A percentile compares a stretch with the other conserved stretches of the same genome.
Evolutionary conservation across 257 asterid genomes (phyloP).

Genomic region (Fraxinus anomala): DNA sequence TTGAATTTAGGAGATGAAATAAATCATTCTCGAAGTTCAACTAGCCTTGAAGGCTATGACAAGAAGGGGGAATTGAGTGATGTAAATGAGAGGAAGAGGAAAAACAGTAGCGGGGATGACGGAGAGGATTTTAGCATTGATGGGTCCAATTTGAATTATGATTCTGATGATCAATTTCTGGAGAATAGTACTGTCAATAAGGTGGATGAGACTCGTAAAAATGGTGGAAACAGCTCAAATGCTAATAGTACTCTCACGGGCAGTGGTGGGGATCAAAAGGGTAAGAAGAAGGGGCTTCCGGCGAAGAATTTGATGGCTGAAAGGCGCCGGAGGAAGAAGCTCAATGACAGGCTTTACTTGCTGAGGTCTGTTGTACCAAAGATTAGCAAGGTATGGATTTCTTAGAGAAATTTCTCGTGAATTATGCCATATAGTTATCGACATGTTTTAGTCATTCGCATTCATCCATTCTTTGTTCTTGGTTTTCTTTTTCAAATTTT

Average conservation of each 20-base stretch:
- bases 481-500: not conserved
- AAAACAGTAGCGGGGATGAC: conserved; percentile 59
- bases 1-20: conserved; percentile 44
- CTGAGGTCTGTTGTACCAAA: conserved; percentile 93
- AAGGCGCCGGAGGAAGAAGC: conserved; percentile 91
- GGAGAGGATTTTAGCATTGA: conserved; percentile 73
- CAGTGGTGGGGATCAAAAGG: conserved; percentile 46
- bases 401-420: conserved; percentile 43
- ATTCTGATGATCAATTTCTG: conserved; percentile 69
- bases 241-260: conserved; percentile 43
- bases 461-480: conserved; percentile 16
- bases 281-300: conserved; percentile 88
- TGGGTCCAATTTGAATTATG: conserved; percentile 67
- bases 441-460: conserved; percentile 42
- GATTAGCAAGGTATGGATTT: conserved; percentile 79
- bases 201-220: conserved; percentile 40
- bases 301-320: conserved; percentile 98
- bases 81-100: conserved; percentile 47
- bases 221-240: conserved; percentile 48
- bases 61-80: conserved; percentile 28
- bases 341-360: conserved; percentile 93
- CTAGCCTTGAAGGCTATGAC: conserved; percentile 24
- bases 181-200: conserved; percentile 35
- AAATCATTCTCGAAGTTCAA: conserved; percentile 31
- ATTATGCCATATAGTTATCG: not conserved